Conservation (phyloP, 805 yeast genomes). For the Metschnikowia borealis region DNA sequence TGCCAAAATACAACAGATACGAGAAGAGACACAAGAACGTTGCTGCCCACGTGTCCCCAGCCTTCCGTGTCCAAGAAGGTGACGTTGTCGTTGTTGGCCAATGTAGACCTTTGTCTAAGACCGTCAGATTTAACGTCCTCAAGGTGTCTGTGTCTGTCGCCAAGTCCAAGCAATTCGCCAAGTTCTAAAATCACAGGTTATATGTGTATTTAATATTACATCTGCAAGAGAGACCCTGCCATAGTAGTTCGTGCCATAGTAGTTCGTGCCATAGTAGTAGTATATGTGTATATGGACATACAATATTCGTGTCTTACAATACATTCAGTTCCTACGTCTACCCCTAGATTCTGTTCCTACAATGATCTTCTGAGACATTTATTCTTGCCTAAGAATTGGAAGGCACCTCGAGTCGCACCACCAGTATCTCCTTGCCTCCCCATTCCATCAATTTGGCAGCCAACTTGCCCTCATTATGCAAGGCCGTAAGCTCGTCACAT, state of each 20-base stretch:
- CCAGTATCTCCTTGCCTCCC: constrained; percentile 54
- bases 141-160: constrained; percentile 88
- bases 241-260: too few species aligned
- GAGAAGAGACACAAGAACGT: constrained; percentile 99
- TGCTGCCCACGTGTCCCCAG: constrained; percentile 99
- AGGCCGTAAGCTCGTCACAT: constrained; percentile 66
- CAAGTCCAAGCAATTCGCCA: constrained; percentile 91
- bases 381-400: constrained; percentile 36
- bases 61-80: constrained; percentile 99
- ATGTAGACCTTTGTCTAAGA: constrained; percentile 99
- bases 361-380: too few species aligned
- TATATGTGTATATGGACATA: background rate
- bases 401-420: constrained; percentile 52
- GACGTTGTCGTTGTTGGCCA: constrained; percentile 99
- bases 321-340: too few species aligned
- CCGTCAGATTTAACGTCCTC: constrained; percentile 99
- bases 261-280: too few species aligned
- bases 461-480: constrained; percentile 58
- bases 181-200: constrained; percentile 61
- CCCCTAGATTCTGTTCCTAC: too few species aligned
- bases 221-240: constrained; percentile 10
- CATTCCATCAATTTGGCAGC: constrained; percentile 52
- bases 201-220: constrained; percentile 19
- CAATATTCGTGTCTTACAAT: too few species aligned
- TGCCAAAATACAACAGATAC: constrained; percentile 99